Percentiles rank a stretch among this genome's conserved stretches.
phyloP scores from a whole-genome alignment of 2,329 filamentous ascomycete genomes.

The Monosporascus ibericus region DNA sequence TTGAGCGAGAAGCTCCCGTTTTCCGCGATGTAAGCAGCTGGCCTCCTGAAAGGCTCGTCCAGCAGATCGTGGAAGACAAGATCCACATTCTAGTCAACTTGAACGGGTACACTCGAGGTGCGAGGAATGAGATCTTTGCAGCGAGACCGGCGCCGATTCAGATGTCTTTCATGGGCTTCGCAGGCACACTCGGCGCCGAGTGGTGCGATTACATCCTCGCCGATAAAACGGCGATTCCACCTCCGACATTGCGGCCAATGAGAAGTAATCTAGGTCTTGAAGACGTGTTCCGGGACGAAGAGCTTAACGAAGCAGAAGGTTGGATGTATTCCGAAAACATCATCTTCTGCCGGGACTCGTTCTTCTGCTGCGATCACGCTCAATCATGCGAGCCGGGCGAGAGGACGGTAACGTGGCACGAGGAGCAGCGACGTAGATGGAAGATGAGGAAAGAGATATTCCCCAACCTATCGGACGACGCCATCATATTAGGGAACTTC shows the following conservation, averaged over 20 bases:
- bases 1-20: constrained; percentile 84
- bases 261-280: constrained; percentile 68
- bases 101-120: constrained; percentile 95
- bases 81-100: constrained; percentile 95
- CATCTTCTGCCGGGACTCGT: constrained; percentile 88
- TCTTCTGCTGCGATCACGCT: constrained; percentile 96
- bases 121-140: constrained; percentile 96
- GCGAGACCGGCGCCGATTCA: constrained; percentile 91
- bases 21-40: constrained; percentile 86
- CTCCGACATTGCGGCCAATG: constrained; percentile 72
- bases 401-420: constrained; percentile 66
- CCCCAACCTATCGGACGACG: constrained; percentile 72
- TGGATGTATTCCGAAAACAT: constrained; percentile 98
- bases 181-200: constrained; percentile 88
- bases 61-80: constrained; percentile 78
- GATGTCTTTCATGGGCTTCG: constrained; percentile 99
- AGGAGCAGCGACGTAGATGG: constrained; percentile 79
- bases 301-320: constrained; percentile 61
- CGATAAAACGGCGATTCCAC: constrained; percentile 80
- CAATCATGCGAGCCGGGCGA: constrained; percentile 77
- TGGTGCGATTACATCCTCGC: constrained; percentile 98
- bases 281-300: constrained; percentile 62
- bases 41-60: constrained; percentile 76
- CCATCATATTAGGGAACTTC: constrained; percentile 93
- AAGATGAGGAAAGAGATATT: constrained; percentile 91